phyloP scores from a whole-genome alignment of 495 filamentous ascomycete genomes.

The Aspergillus sclerotioniger region DNA sequence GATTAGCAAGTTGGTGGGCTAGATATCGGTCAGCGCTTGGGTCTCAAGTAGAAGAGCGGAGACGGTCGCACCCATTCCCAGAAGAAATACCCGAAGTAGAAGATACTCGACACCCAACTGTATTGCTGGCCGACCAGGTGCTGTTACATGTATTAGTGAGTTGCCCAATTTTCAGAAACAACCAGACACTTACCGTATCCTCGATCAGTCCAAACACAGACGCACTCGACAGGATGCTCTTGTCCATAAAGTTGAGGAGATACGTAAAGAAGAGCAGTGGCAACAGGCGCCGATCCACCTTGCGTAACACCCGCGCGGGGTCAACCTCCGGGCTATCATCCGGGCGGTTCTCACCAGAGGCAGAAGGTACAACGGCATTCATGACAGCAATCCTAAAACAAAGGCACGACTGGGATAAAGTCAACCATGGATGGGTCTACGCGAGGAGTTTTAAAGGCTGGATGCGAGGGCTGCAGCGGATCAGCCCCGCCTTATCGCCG shows the following conservation, averaged over 20 bases:
- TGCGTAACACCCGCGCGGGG: constrained; percentile 27
- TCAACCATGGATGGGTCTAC: background rate
- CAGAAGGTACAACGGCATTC: too few relatives aligned
- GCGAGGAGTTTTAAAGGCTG: too few relatives aligned
- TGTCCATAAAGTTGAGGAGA: constrained; percentile 50
- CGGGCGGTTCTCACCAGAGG: too few relatives aligned
- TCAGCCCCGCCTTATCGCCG: background rate
- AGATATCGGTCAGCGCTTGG: constrained; percentile 23
- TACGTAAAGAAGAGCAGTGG: constrained; percentile 35
- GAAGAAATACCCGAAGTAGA: constrained; percentile 60
- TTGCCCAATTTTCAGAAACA: too few relatives aligned
- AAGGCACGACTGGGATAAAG: too few relatives aligned
- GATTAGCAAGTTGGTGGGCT: constrained; percentile 39
- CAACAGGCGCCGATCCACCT: constrained; percentile 49
- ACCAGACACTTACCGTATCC: constrained; percentile 36
- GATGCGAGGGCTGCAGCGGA: background rate
- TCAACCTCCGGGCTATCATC: too few relatives aligned
- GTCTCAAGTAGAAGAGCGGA: constrained; percentile 19
- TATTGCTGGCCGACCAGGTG: constrained; percentile 53
- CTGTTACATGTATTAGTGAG: constrained; percentile 31
- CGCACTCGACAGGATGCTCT: constrained; percentile 54
- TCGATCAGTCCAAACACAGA: constrained; percentile 47
- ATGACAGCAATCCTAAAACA: too few relatives aligned
- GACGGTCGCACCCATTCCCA: constrained; percentile 24
- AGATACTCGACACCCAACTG: constrained; percentile 57